Evolutionary conservation across 306 rosid genomes (phyloP).

Genomic region (Trichosanthes cucumerina): DNA sequence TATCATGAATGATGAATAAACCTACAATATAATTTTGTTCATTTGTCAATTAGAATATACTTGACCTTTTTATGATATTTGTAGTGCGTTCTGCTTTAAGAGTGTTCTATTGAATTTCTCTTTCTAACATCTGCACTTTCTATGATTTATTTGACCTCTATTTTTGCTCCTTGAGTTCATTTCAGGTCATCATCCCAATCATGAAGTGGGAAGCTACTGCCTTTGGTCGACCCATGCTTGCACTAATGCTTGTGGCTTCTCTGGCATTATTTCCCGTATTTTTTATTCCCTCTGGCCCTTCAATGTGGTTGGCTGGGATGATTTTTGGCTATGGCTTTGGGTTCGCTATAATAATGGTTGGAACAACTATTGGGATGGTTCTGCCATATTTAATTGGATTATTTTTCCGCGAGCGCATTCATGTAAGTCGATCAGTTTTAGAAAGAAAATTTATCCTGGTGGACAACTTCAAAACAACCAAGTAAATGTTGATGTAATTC

Average conservation of each 20-base stretch:
- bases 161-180: neutral
- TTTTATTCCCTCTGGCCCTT: slow-evolving; percentile 89
- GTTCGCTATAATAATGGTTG: slow-evolving; percentile 83
- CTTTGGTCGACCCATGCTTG: slow-evolving; percentile 94
- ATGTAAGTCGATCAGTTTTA: slow-evolving; percentile 39
- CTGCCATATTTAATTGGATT: slow-evolving; percentile 87
- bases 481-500: neutral
- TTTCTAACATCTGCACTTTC: neutral
- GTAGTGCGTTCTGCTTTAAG: neutral
- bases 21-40: neutral
- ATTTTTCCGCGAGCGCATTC: slow-evolving; percentile 72
- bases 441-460: neutral
- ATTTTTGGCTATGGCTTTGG: slow-evolving; percentile 96
- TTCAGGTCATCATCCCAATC: slow-evolving; percentile 70
- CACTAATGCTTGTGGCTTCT: slow-evolving; percentile 74
- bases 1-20: neutral
- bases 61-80: neutral
- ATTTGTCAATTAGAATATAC: neutral
- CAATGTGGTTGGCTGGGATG: slow-evolving; percentile 99
- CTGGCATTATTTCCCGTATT: slow-evolving; percentile 80
- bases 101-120: slow-evolving; percentile 8
- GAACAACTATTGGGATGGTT: slow-evolving; percentile 96
- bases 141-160: neutral
- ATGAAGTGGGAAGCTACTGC: slow-evolving; percentile 98
- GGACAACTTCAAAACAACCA: neutral